phyloP scores from a whole-genome alignment of 108 stramenopile species.

The Cylindrotheca fusiformis region DNA sequence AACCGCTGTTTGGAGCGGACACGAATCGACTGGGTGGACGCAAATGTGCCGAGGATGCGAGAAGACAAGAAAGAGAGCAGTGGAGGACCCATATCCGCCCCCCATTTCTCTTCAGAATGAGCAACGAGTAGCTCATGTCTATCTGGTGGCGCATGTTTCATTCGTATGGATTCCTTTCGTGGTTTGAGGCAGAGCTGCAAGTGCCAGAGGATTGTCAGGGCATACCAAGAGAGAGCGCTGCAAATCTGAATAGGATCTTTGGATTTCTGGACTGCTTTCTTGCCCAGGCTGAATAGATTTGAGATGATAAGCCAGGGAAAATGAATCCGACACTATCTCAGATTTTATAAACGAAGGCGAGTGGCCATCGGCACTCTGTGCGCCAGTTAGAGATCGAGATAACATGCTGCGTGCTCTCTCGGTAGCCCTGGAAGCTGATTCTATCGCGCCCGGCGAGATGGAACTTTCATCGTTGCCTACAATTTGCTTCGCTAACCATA shows the following conservation, averaged over 20 bases:
- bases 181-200: too few species aligned
- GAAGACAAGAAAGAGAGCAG: too few species aligned
- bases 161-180: too few species aligned
- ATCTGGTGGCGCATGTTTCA: too few species aligned
- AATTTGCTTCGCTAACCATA: constrained; percentile 16
- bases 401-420: constrained; percentile 21
- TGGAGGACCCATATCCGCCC: too few species aligned
- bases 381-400: not conserved
- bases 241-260: constrained; percentile 3
- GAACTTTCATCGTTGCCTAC: constrained; percentile 1
- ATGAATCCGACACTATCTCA: constrained; percentile 21
- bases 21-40: too few species aligned
- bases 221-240: constrained; percentile 30
- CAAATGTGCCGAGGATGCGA: too few species aligned
- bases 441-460: constrained; percentile 6
- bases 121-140: too few species aligned
- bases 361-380: not conserved
- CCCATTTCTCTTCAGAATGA: too few species aligned
- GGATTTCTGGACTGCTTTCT: not conserved
- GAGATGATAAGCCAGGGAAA: constrained; percentile 22
- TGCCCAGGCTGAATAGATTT: not conserved
- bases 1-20: too few species aligned
- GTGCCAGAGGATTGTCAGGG: constrained; percentile 25
- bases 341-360: constrained; percentile 1
- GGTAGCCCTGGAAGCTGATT: constrained; percentile 18